Conservation (phyloP, 208 protist species). For the Crithidia mellificae region DNA sequence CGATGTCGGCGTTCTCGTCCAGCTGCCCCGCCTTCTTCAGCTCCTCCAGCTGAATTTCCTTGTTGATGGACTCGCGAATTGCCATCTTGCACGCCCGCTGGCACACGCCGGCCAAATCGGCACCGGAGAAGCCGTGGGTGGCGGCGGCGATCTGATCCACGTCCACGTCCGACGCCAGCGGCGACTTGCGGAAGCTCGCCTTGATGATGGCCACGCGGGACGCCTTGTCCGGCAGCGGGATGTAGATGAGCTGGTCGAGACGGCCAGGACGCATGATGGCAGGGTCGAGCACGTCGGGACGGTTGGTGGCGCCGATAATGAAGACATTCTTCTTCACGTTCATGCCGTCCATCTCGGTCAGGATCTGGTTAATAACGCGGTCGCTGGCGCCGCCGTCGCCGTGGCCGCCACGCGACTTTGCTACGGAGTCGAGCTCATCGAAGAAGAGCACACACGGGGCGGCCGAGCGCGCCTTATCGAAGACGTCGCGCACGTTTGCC, state of each 20-base stretch:
- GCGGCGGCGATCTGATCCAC: slow-evolving; percentile 95
- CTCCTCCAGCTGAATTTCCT: slow-evolving; percentile 85
- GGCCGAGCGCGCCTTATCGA: slow-evolving; percentile 99
- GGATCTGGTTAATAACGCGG: slow-evolving; percentile 99
- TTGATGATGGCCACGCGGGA: slow-evolving; percentile 97
- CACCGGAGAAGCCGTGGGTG: slow-evolving; percentile 99
- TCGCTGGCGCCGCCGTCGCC: slow-evolving; percentile 99
- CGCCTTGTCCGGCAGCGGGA: slow-evolving; percentile 98
- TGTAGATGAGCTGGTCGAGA: slow-evolving; percentile 98
- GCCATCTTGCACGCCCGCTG: slow-evolving; percentile 93
- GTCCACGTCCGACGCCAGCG: slow-evolving; percentile 96
- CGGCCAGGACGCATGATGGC: slow-evolving; percentile 99
- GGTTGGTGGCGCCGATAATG: slow-evolving; percentile 99
- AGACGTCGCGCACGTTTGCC: slow-evolving; percentile 99
- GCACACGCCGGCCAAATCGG: slow-evolving; percentile 96
- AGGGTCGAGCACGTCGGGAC: slow-evolving; percentile 99
- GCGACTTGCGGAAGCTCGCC: slow-evolving; percentile 97
- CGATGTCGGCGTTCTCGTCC: slow-evolving; percentile 75
- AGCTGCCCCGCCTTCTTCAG: slow-evolving; percentile 56
- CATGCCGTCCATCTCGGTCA: slow-evolving; percentile 99
- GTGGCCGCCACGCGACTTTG: slow-evolving; percentile 94
- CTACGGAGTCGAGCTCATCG: slow-evolving; percentile 99
- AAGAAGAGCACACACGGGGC: slow-evolving; percentile 99
- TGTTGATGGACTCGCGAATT: slow-evolving; percentile 91
- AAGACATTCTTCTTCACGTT: slow-evolving; percentile 99